Evolutionary conservation across 2,329 filamentous ascomycete species (phyloP), one percentile per base, ranked within the genome.

Genomic region (Boeremia lycopersici): DNA sequence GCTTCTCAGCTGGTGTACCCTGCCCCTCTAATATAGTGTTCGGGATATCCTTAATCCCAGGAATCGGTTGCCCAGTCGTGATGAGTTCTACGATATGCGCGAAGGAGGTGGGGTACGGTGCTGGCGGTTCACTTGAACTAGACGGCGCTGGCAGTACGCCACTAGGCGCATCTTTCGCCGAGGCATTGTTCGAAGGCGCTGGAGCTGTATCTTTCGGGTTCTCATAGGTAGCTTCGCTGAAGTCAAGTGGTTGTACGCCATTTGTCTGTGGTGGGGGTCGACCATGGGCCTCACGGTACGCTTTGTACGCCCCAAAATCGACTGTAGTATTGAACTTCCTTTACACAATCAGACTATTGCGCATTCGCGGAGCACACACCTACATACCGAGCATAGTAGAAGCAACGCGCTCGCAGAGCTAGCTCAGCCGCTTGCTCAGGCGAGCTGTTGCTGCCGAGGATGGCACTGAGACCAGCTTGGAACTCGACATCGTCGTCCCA

Each of bases 31-130:
- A 80, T 5, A 96, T 80, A 0, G 88, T 95, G 62, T 91, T 85
- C 4, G 93, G 91, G 48, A 97, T 93, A 60, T 96, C 86, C 63
- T 87, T 87, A 68, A 97, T 96, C 0, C 93, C 93, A 1, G 92
- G 91, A 38, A 97, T 89, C 0, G 90, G 88, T 64, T 91, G 86
- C 48, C 91, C 91, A 26, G 86, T 87, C 23, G 90, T 90, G 48
- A 97, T 90, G 49, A 96, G 84, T 67, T 91, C 89, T 50, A 96
- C 88, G 58, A 97, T 91, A 62, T 93, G 87, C 7, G 90, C 88
- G 74, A 97, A 96, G 1, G 86, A 88, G 43, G 87, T 87, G 3
- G 92, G 92, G 66, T 96, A 96, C 1, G 85, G 84, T 33, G 91
- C 89, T 40, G 84, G 80, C 13, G 69, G 71, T 40, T 69, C 68